Conservation (phyloP, 2,329 filamentous ascomycete species). For the Hypocreales sp. region DNA sequence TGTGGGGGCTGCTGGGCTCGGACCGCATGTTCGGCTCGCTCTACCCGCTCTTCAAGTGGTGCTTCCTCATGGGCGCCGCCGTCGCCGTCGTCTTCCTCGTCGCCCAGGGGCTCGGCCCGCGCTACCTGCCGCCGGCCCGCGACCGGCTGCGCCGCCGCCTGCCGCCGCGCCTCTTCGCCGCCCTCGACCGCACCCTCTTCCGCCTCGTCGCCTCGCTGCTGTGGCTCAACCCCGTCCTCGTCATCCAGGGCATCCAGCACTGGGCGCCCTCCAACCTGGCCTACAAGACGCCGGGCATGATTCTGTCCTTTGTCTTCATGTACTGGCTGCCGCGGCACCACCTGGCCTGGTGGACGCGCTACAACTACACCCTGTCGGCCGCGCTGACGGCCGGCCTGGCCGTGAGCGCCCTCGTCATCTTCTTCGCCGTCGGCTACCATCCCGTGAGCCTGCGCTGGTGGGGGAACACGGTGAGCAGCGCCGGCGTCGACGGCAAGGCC, state of each 20-base stretch:
- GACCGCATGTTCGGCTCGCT: conserved; percentile 25
- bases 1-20: conserved; percentile 37
- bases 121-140: conserved; percentile 14
- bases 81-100: conserved; percentile 18
- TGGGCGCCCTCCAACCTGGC: conserved; percentile 26
- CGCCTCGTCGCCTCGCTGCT: conserved; percentile 20
- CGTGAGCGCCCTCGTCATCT: conserved; percentile 24
- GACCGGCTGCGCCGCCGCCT: conserved; percentile 13
- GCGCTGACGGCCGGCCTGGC: conserved; percentile 26
- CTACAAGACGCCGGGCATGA: conserved; percentile 26
- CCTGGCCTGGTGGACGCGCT: conserved; percentile 28
- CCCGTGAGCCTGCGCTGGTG: conserved; percentile 22
- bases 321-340: conserved; percentile 17
- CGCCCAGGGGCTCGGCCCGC: conserved; percentile 5
- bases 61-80: conserved; percentile 23
- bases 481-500: conserved; percentile 8
- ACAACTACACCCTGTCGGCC: conserved; percentile 28
- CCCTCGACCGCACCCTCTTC: conserved; percentile 21
- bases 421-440: conserved; percentile 21
- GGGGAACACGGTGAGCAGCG: conserved; percentile 19
- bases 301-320: conserved; percentile 25
- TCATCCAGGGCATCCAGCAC: conserved; percentile 25
- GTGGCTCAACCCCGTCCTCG: conserved; percentile 24
- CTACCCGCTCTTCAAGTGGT: conserved; percentile 23
- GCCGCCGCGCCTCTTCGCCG: conserved; percentile 13